Base-by-base conservation (phyloP, 2,329 filamentous ascomycete genomes). In the Bipolaris cookei region DNA sequence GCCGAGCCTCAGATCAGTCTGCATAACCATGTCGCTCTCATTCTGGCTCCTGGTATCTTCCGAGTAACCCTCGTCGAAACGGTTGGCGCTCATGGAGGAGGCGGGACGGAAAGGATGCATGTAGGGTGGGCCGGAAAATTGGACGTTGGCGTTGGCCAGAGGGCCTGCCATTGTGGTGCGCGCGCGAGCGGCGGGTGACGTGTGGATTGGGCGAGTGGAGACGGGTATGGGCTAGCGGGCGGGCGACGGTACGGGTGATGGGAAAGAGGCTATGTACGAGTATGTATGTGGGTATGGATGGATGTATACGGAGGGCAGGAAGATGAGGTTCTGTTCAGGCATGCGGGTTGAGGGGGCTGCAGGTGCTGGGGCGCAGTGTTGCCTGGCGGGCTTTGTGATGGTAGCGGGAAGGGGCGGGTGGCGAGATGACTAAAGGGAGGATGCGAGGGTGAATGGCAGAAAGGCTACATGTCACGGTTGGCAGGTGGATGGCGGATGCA, bases 51-150 rank as follows among this genome's bases (percentile, higher is more conserved):
- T 77, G 2, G 83, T 85, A 46, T 93, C 90, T 74, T 95, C 91
- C 5, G 91, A 93, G 75, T 95, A 96, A 69, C 92, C 92, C 79
- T 96, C 92, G 79, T 96, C 91, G 56, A 92, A 84, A 47, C 70
- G 65, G 63, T 68, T 77, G 47, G 70, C 62, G 55, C 69, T 74
- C 70, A 76, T 76, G n/a, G 71, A 64, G 49, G 73, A 71, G 7
- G 69, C 64, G 44, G 74, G 69, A 35, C 73, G 70, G 66, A 76
- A 75, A 30, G 71, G 68, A 54, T 74, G 73, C 56, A 75, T 65
- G 62, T 75, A 76, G 21, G 73, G 65, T 43, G 74, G 66, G 20
- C 48, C 61, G n/a, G 65, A 61, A 60, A 75, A 76, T 52, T 67
- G 63, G 56, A 62, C 59, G 54, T 62, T 53, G 38, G 64, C 56